Conservation (phyloP, 2,329 filamentous ascomycete species). For the Fusarium sp. region DNA sequence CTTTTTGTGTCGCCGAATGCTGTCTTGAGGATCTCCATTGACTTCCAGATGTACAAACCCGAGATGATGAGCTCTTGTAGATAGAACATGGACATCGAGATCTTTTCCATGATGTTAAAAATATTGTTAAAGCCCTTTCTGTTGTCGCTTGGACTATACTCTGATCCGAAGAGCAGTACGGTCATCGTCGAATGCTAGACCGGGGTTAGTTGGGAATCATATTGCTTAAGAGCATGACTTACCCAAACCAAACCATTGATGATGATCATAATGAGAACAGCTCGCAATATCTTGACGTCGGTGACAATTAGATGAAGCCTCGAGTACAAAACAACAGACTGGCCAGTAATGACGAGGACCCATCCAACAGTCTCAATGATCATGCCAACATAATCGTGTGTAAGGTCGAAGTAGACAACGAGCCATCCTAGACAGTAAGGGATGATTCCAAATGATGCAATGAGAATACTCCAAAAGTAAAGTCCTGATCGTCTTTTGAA, state of each 20-base stretch:
- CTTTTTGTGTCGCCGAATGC: slow-evolving; percentile 17
- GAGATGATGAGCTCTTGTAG: slow-evolving; percentile 20
- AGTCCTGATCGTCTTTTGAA: slow-evolving; percentile 45
- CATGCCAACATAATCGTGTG: slow-evolving; percentile 15
- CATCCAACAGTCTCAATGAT: slow-evolving; percentile 28
- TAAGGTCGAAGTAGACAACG: slow-evolving; percentile 49
- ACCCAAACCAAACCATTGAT: slow-evolving; percentile 51
- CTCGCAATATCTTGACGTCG: background rate
- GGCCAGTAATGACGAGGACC: slow-evolving; percentile 15
- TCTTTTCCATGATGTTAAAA: slow-evolving; percentile 45
- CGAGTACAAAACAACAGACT: slow-evolving; percentile 26
- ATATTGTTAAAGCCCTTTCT: slow-evolving; percentile 3
- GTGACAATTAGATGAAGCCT: slow-evolving; percentile 9
- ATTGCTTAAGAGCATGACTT: accelerated
- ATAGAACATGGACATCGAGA: slow-evolving; percentile 16
- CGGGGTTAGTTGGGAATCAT: background rate
- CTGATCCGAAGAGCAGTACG: slow-evolving; percentile 43
- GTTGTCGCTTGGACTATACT: background rate
- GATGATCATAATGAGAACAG: slow-evolving; percentile 13
- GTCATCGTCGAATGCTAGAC: slow-evolving; percentile 59
- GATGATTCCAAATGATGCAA: slow-evolving; percentile 46
- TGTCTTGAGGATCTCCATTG: slow-evolving; percentile 19
- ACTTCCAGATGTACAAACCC: slow-evolving; percentile 21
- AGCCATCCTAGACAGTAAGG: slow-evolving; percentile 56
- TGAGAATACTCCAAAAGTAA: slow-evolving; percentile 52